phyloP scores from a whole-genome alignment of 257 asterid species.

The Haberlea rhodopensis region DNA sequence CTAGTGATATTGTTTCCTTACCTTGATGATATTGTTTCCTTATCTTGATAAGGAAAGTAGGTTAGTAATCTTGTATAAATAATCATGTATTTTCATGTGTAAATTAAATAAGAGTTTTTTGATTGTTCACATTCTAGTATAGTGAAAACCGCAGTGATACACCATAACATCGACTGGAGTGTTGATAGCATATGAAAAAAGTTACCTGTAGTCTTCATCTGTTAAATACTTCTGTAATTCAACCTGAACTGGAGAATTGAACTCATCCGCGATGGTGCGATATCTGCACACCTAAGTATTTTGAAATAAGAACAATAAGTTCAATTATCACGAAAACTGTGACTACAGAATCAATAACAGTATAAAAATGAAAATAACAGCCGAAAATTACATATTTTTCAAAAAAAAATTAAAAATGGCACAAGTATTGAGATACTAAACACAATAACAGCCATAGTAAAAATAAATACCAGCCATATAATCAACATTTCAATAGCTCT shows the following conservation, averaged over 20 bases:
- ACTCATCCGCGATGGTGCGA: slow-evolving; percentile 85
- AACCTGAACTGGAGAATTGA: slow-evolving; percentile 59
- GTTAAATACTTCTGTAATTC: slow-evolving; percentile 81
- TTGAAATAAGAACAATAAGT: slow-evolving; percentile 18
- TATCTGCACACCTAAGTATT: slow-evolving; percentile 79
- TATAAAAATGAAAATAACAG: background rate
- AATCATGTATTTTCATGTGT: too few species aligned
- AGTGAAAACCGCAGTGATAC: slow-evolving; percentile 8
- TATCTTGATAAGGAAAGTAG: too few species aligned
- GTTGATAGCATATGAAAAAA: slow-evolving; percentile 4
- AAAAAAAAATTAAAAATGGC: slow-evolving; percentile 5
- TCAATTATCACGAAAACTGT: slow-evolving; percentile 19
- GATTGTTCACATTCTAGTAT: too few species aligned
- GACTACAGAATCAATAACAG: background rate
- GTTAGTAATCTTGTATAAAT: too few species aligned
- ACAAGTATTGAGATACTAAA: background rate
- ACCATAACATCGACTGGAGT: background rate
- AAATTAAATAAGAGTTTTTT: too few species aligned
- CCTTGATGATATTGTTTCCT: too few species aligned
- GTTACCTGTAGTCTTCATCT: slow-evolving; percentile 88
- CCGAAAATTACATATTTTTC: background rate
- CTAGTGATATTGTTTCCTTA: too few species aligned
- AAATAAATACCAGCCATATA: background rate
- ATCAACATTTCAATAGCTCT: background rate
- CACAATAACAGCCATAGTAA: background rate